Evolutionary conservation across 2,329 filamentous ascomycete genomes (phyloP), one percentile per base, ranked within the genome.

Genomic region (Chaetomium sp.): DNA sequence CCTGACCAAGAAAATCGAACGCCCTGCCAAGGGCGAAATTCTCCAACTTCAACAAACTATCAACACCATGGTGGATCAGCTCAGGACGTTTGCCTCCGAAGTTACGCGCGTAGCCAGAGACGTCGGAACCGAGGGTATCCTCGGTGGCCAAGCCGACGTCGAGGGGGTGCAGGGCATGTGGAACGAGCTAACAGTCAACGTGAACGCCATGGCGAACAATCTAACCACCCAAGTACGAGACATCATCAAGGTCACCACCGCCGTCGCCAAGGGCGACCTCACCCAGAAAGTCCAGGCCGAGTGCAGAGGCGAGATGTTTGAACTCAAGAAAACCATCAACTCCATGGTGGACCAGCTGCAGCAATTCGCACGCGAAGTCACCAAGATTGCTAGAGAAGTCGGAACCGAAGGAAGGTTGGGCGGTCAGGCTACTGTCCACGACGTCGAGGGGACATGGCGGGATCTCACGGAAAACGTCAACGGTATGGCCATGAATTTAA

Each of bases 321-420:
- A 91, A 80, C 90, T 99, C 74, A 99, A 99, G 79, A 93, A 93
- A 66, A 98, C 95, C 55, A 99, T 98, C 82, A 99, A 99, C 79
- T 95, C 91, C 76, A 99, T 99, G 94, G 94, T 99, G 70, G 95
- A 97, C 76, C 95, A 97, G 77, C 83, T 99, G 64, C 92, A 96
- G 74, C 93, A 97, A 75, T 98, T 98, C 75, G 95, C 95, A 10
- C 91, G 93, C 74, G 94, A 98, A 80, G 95, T 99, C 72, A 98
- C 94, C 45, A 96, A 95, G 78, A 91, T 99, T 74, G 94, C 94
- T 45, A 90, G 92, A 76, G 94, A 98, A 78, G 95, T 98, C 82
- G 94, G 94, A 66, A 98, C 95, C 1, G 94, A 99, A 77, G 94
- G 94, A 72, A 88, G 93, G 68, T 85, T 99, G 19, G 94, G 95